Evolutionary conservation across 2,329 filamentous ascomycete genomes (phyloP).

Genomic region (Fusarium keratoplasticum): DNA sequence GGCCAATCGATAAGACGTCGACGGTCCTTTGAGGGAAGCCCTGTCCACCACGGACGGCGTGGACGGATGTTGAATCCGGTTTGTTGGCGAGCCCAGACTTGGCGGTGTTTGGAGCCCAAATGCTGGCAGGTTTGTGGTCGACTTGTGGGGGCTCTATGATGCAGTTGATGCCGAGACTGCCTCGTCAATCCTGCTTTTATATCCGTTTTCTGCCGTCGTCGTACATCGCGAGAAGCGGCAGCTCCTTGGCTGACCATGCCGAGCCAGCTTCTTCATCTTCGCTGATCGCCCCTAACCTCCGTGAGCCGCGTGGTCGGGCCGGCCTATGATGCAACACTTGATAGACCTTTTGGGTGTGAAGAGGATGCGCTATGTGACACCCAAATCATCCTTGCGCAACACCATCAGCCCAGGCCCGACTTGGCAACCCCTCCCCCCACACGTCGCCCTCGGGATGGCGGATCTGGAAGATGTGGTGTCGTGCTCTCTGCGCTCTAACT

Average conservation of each 20-base stretch:
- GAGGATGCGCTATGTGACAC: constrained; percentile 26
- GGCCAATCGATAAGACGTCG: constrained; percentile 35
- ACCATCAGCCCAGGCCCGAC: constrained; percentile 23
- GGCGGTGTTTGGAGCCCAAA: not conserved
- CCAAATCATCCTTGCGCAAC: constrained; percentile 33
- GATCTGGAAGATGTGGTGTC: constrained; percentile 24
- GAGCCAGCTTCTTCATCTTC: constrained; percentile 22
- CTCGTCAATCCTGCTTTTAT: constrained; percentile 27
- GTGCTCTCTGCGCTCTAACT: constrained; percentile 19
- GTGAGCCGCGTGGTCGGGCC: constrained; percentile 31
- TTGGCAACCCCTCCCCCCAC: constrained; percentile 31
- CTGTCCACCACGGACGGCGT: constrained; percentile 24
- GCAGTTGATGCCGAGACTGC: constrained; percentile 23
- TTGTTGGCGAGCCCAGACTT: constrained; percentile 22
- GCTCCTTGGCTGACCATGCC: constrained; percentile 10
- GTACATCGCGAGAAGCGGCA: constrained; percentile 6
- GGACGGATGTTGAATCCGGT: constrained; percentile 32
- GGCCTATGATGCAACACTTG: constrained; percentile 41
- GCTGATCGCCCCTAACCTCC: constrained; percentile 35
- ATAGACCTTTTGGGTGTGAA: constrained; percentile 25
- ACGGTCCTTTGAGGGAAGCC: constrained; percentile 16
- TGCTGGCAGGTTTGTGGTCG: constrained; percentile 15
- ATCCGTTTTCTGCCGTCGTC: constrained; percentile 7
- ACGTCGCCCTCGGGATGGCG: constrained; percentile 17
- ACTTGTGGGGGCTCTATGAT: constrained; percentile 38